A percentile compares a stretch with the other conserved stretches of the same genome.
phyloP scores from a whole-genome alignment of 352 stramenopile species.

The Globisporangium echinulatum region DNA sequence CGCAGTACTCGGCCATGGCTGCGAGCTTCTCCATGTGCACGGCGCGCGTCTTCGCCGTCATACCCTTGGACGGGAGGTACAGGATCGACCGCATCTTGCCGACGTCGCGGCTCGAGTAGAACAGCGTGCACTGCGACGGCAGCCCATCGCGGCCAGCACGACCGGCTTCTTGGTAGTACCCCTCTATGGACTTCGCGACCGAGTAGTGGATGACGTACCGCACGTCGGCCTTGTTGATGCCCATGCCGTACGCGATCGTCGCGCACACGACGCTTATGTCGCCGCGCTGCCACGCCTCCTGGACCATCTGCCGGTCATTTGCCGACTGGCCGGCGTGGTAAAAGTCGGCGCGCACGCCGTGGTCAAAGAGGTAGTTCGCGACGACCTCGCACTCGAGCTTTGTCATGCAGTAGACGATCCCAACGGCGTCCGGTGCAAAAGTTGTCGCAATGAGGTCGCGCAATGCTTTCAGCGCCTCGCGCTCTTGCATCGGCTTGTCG shows the following conservation, averaged over 20 bases:
- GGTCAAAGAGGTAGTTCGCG: constrained; percentile 82
- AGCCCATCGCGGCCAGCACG: constrained; percentile 94
- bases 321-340: constrained; percentile 89
- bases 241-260: constrained; percentile 95
- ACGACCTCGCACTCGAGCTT: constrained; percentile 92
- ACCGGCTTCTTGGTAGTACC: constrained; percentile 98
- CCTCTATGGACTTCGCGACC: constrained; percentile 92
- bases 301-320: constrained; percentile 75
- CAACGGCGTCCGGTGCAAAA: constrained; percentile 42
- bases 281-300: constrained; percentile 68
- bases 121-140: constrained; percentile 87
- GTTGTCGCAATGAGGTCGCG: constrained; percentile 44
- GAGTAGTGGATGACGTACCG: constrained; percentile 92
- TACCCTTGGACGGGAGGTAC: constrained; percentile 70
- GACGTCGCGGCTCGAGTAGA: constrained; percentile 85
- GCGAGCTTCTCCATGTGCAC: constrained; percentile 76
- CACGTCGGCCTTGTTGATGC: constrained; percentile 94
- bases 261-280: constrained; percentile 90
- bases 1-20: constrained; percentile 75
- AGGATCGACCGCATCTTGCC: constrained; percentile 79
- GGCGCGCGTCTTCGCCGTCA: constrained; percentile 60
- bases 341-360: constrained; percentile 82
- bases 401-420: constrained; percentile 95
- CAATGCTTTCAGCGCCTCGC: constrained; percentile 48
- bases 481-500: constrained; percentile 46